Base-by-base conservation (phyloP, 2,329 filamentous ascomycete genomes). In the Penicillium sp. region DNA sequence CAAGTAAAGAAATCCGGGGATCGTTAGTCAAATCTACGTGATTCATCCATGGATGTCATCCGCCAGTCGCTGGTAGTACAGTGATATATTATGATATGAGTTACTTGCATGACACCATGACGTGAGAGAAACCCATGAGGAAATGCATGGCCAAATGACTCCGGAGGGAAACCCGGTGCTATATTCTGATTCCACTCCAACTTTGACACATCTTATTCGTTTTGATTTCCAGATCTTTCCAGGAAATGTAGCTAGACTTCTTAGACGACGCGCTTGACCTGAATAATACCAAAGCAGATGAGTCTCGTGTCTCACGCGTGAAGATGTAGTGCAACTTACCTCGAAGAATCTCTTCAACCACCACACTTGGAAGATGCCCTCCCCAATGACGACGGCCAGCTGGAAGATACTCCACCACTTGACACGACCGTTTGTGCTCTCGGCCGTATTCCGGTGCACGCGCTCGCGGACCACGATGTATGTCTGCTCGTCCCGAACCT, bases 381-480 rank as follows among this genome's bases (percentile, higher is more conserved):
- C 87, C 57, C 84, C 88, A 51, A 93, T 75, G 47, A 98, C 77
- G 34, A 96, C 81, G 39, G 80, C 77, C 50, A 98, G 80, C 69
- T 98, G 89, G 68, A 96, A 96, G 56, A 96, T 77, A 67, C 92
- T 95, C 92, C 92, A 98, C 92, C 92, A 98, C 75, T 98, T 98
- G 64, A 98, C 92, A 52, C 92, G 79, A 54, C 80, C 78, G 68
- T 98, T 98, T 59, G 92, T 98, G 76, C 89, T 95, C 74, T 98
- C 92, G 49, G 92, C 92, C 7, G 92, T 98, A 73, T 98, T 98
- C 64, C 92, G 80, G 75, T 98, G 92, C 54, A 86, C 95, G 60
- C 92, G 79, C 72, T 98, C 92, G 55, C 92, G 84, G 42, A 96
- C 72, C 47, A 98, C 81, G 59, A 98, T 96, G 72, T 98, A 98